Percentiles rank a stretch among this genome's conserved stretches.
Conservation (phyloP, 2,329 filamentous ascomycete genomes). For the Fusarium sp. region DNA sequence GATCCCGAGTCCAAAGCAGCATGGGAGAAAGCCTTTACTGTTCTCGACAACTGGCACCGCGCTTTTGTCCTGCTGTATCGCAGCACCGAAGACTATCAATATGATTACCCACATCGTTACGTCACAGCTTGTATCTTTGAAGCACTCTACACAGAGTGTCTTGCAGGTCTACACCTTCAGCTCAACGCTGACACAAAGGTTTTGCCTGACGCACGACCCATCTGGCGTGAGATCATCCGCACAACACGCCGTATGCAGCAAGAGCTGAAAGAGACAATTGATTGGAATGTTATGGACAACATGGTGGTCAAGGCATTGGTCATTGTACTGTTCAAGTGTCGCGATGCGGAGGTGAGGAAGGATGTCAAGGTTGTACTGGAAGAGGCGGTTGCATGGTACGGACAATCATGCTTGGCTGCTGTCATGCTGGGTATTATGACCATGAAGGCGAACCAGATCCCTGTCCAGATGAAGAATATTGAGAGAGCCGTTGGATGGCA, state of each 20-base stretch:
- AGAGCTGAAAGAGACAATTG: background rate
- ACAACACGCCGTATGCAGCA: constrained; percentile 16
- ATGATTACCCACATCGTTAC: constrained; percentile 16
- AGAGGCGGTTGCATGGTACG: constrained; percentile 7
- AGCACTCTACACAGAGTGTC: constrained; percentile 32
- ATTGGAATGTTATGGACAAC: constrained; percentile 26
- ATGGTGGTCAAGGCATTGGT: constrained; percentile 34
- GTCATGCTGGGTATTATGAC: constrained; percentile 34
- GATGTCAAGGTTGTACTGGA: constrained; percentile 23
- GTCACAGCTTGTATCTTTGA: constrained; percentile 35
- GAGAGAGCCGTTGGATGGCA: constrained; percentile 39
- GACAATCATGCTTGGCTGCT: constrained; percentile 13
- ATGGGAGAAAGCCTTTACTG: constrained; percentile 21
- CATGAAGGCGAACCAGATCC: constrained; percentile 14
- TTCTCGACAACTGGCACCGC: constrained; percentile 32
- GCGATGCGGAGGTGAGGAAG: constrained; percentile 16
- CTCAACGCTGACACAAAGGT: constrained; percentile 18
- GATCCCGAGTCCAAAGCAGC: background rate
- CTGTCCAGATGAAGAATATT: constrained; percentile 33
- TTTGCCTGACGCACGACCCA: constrained; percentile 27
- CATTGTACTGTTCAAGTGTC: constrained; percentile 39
- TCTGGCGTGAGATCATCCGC: constrained; percentile 36
- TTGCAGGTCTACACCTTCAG: constrained; percentile 25
- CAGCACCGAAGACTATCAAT: constrained; percentile 9
- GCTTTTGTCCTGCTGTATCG: constrained; percentile 29